These are phyloP conservation scores for Fusarium circinatum DNA, from an alignment of 2,329 filamentous ascomycete species.

Conservation along the genomic window DNA sequence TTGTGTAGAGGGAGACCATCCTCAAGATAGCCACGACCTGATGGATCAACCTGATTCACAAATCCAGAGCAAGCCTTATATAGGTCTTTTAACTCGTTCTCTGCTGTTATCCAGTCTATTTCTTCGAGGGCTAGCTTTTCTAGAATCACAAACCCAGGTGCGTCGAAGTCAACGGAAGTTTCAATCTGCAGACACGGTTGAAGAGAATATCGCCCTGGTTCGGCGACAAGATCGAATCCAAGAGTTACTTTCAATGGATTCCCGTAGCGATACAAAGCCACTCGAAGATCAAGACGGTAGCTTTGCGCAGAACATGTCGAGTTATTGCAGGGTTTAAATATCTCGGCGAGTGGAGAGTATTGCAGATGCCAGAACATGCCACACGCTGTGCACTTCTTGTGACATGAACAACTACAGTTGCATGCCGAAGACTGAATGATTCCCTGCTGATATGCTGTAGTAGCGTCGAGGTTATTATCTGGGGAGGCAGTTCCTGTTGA, in stretches of 20 bases:
- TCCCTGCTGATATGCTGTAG: neutral
- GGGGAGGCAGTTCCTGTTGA: neutral
- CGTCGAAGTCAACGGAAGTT: neutral
- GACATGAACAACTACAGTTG: neutral
- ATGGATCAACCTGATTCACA: neutral
- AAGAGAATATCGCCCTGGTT: constrained; percentile 6
- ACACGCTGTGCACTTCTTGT: neutral
- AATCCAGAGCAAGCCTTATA: neutral
- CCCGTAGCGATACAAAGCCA: neutral
- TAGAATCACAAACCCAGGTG: neutral
- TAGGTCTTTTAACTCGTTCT: neutral
- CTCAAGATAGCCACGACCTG: neutral
- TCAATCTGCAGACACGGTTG: constrained; percentile 3
- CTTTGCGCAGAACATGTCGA: neutral
- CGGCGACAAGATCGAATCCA: neutral
- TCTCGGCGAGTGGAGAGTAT: neutral
- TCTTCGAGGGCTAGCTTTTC: accelerated
- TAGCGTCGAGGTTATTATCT: accelerated
- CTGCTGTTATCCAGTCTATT: neutral
- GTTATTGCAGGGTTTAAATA: neutral
- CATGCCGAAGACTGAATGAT: neutral
- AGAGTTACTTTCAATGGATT: neutral
- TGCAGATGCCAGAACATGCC: constrained; percentile 12
- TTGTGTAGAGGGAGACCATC: neutral
- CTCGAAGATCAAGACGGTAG: neutral